phyloP scores from a whole-genome alignment of 148 eudicot species.

The Rhododendron ovatum region DNA sequence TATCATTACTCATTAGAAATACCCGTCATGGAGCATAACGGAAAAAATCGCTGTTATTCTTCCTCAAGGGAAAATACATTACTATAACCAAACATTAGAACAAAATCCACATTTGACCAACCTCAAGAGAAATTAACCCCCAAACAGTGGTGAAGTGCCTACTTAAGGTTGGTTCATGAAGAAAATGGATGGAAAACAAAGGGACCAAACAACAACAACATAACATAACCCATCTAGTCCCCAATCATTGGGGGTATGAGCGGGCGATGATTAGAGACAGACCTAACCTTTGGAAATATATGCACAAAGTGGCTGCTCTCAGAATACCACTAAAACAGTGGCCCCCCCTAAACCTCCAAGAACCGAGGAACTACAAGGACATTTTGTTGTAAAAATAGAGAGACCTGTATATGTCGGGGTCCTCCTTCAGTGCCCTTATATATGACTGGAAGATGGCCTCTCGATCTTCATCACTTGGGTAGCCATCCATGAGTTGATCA shows the following conservation, averaged over 20 bases:
- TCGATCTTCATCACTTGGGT: conserved; percentile 84
- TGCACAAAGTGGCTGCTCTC: too few relatives aligned
- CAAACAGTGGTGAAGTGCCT: neutral
- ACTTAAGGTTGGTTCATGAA: neutral
- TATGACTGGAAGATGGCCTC: conserved; percentile 83
- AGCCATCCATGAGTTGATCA: conserved; percentile 98
- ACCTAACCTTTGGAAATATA: too few relatives aligned
- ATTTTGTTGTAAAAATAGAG: neutral
- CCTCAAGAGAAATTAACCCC: neutral
- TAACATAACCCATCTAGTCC: too few relatives aligned
- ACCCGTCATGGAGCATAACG: neutral
- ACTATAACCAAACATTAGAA: neutral
- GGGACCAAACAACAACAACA: neutral
- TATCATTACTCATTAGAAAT: neutral
- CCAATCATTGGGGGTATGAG: too few relatives aligned
- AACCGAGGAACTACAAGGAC: too few relatives aligned
- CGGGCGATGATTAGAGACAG: too few relatives aligned
- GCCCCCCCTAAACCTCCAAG: too few relatives aligned
- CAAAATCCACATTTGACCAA: neutral
- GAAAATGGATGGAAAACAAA: neutral
- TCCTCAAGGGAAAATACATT: neutral
- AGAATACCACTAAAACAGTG: too few relatives aligned
- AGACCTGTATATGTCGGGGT: conserved; percentile 78
- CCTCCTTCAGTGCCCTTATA: conserved; percentile 78
- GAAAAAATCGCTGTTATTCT: neutral